Evolutionary conservation across 768 basidiomycete species (phyloP).

Genomic region (Leucosporidium yakuticum): DNA sequence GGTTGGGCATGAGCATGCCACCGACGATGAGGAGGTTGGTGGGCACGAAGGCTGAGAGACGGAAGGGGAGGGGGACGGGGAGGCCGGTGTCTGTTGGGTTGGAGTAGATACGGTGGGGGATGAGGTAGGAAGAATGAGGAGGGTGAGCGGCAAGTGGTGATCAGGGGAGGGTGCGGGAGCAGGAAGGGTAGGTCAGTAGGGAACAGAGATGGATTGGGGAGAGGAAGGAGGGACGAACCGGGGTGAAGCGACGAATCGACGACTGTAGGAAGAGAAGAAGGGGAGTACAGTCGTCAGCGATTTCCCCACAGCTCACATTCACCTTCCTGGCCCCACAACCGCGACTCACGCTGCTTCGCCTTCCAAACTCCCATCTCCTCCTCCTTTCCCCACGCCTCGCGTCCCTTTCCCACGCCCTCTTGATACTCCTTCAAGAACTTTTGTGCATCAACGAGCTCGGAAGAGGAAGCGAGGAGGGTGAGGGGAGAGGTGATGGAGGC

Average conservation of each 20-base stretch:
- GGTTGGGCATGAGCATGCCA: slow-evolving; percentile 48
- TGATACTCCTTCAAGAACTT: slow-evolving; percentile 35
- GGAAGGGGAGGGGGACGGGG: slow-evolving; percentile 46
- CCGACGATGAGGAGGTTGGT: slow-evolving; percentile 46
- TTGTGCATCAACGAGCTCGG: slow-evolving; percentile 32
- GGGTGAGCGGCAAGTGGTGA: no score
- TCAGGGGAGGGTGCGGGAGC: not conserved
- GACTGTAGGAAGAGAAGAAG: slow-evolving; percentile 5
- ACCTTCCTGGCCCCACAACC: no score
- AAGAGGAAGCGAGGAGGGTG: slow-evolving; percentile 35
- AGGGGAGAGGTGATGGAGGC: slow-evolving; percentile 37
- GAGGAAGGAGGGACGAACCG: slow-evolving; percentile 15
- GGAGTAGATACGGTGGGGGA: no score
- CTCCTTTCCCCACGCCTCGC: slow-evolving; percentile 31
- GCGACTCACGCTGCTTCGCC: slow-evolving; percentile 35
- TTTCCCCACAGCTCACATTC: not conserved
- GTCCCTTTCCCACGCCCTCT: slow-evolving; percentile 19
- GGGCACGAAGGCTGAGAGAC: slow-evolving; percentile 47
- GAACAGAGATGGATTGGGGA: not conserved
- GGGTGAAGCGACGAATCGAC: slow-evolving; percentile 38
- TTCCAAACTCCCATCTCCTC: slow-evolving; percentile 29
- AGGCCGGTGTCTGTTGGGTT: slow-evolving; percentile 43
- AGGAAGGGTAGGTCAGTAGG: not conserved
- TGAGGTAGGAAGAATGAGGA: no score
- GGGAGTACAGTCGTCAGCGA: not conserved